Evolutionary conservation across 73 alveolate species (phyloP).

Genomic region (Tetrahymena thermophila): DNA sequence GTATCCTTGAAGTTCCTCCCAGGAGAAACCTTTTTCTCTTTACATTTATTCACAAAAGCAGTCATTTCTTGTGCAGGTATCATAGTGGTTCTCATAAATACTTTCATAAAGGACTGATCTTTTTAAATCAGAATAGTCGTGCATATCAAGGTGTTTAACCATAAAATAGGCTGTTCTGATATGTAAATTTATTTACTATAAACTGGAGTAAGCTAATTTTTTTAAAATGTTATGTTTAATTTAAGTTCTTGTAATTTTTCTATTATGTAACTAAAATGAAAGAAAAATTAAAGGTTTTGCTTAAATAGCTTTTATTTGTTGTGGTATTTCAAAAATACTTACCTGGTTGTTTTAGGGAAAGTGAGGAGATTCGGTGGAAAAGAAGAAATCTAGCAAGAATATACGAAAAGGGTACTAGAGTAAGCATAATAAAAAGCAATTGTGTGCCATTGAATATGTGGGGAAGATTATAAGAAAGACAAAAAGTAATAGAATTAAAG

Average conservation of each 20-base stretch:
- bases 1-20: not conserved
- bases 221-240: not conserved
- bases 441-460: not conserved
- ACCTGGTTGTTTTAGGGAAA: not conserved
- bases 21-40: not conserved
- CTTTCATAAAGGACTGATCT: not conserved
- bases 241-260: not conserved
- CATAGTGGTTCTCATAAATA: not conserved
- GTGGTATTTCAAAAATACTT: not conserved
- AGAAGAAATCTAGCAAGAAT: not conserved
- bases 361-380: not conserved
- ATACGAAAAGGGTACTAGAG: not conserved
- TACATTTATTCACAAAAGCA: not conserved
- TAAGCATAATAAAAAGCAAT: not conserved
- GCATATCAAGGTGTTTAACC: not conserved
- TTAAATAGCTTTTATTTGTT: not conserved
- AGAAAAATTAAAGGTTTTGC: not conserved
- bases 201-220: not conserved
- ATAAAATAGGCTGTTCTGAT: not conserved
- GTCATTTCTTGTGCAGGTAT: not conserved
- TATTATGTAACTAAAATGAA: too few relatives aligned
- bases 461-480: not conserved
- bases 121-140: not conserved
- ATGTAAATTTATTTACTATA: not conserved
- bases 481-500: not conserved